Evolutionary conservation across 148 eudicot genomes (phyloP).

Genomic region (Rhododendron vialii): DNA sequence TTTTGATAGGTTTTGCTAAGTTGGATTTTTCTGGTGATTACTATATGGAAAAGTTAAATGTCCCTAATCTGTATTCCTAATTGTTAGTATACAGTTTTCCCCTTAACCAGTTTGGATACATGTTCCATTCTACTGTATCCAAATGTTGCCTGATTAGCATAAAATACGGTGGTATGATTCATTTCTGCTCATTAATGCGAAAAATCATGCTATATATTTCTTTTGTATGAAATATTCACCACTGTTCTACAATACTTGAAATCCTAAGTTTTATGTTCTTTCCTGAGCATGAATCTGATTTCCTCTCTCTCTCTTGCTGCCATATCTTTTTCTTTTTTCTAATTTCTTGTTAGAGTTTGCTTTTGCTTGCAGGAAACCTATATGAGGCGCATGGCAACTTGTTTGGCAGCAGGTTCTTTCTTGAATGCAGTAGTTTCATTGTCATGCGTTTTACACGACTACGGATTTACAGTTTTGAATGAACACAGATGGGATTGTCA

Average conservation of each 20-base stretch:
- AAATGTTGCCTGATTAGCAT: background rate
- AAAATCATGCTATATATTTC: background rate
- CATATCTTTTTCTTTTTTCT: background rate
- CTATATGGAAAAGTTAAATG: background rate
- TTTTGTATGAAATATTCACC: background rate
- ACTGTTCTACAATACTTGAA: background rate
- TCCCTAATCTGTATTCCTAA: background rate
- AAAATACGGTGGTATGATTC: background rate
- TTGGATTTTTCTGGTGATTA: background rate
- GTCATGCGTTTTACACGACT: background rate
- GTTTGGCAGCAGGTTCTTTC: slow-evolving; percentile 72
- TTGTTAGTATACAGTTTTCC: background rate
- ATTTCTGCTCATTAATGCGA: background rate
- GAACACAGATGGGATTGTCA: slow-evolving; percentile 70
- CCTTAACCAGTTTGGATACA: background rate
- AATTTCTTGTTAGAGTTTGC: background rate
- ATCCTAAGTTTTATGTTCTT: background rate
- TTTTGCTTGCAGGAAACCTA: slow-evolving; percentile 65
- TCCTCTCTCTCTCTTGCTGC: background rate
- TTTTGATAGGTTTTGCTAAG: background rate
- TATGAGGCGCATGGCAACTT: slow-evolving; percentile 65
- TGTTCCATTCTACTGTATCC: background rate
- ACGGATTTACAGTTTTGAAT: background rate
- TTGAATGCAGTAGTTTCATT: background rate
- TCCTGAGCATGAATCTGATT: background rate